These are phyloP conservation scores for Phytophthora megakarya DNA, from an alignment of 352 stramenopile genomes.

Conservation along the genomic window DNA sequence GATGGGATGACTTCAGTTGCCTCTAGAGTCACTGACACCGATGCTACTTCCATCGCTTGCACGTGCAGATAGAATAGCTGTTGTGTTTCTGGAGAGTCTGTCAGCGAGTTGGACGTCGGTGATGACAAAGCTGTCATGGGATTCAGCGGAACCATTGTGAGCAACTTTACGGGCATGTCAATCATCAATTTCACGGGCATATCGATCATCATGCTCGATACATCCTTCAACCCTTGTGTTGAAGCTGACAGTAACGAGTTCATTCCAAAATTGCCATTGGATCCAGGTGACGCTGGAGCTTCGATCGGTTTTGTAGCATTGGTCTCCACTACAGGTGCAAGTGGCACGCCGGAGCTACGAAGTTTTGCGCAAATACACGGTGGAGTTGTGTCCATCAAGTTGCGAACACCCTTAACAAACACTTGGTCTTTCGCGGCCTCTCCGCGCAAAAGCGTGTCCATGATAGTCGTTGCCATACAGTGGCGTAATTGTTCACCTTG, in stretches of 20 bases:
- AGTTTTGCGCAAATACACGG: constrained; percentile 63
- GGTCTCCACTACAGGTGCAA: neutral
- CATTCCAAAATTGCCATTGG: constrained; percentile 36
- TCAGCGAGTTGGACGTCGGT: constrained; percentile 33
- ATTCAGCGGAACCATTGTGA: constrained; percentile 37
- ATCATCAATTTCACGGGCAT: constrained; percentile 74
- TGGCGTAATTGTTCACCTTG: constrained; percentile 69
- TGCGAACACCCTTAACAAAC: constrained; percentile 48
- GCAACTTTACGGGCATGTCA: constrained; percentile 39
- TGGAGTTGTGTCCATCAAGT: constrained; percentile 68
- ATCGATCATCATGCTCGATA: constrained; percentile 71
- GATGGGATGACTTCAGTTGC: constrained; percentile 65
- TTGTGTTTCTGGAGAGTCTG: constrained; percentile 34
- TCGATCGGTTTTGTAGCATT: neutral
- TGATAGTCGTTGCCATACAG: constrained; percentile 67
- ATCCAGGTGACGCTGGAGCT: neutral
- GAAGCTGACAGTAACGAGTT: constrained; percentile 68
- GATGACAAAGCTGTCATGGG: constrained; percentile 38
- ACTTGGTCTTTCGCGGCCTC: constrained; percentile 26
- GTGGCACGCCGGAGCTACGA: constrained; percentile 41
- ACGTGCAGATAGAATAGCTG: constrained; percentile 68
- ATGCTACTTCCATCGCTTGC: constrained; percentile 50
- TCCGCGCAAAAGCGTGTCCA: constrained; percentile 49
- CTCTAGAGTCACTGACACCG: constrained; percentile 62
- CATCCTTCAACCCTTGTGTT: constrained; percentile 64